phyloP scores from a whole-genome alignment of 2,329 filamentous ascomycete species.

The Nemania abortiva region DNA sequence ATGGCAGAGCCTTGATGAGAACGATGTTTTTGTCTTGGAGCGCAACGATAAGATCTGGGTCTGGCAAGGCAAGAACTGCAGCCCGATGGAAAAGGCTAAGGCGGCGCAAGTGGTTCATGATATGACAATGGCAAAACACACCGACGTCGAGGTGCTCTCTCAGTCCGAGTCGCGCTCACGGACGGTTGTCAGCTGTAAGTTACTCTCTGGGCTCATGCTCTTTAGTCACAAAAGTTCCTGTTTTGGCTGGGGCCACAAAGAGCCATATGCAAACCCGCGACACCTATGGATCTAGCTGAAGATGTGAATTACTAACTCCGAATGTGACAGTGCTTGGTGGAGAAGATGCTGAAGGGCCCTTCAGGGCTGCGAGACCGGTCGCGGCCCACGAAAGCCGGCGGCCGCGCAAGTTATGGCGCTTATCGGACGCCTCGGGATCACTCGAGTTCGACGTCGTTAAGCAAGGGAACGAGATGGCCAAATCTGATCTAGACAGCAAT shows the following conservation, averaged over 20 bases:
- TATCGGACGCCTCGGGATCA: constrained; percentile 71
- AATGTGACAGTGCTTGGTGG: constrained; percentile 61
- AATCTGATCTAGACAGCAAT: constrained; percentile 65
- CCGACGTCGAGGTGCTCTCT: constrained; percentile 74
- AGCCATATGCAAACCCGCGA: neutral
- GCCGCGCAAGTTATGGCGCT: constrained; percentile 66
- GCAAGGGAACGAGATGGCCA: constrained; percentile 61
- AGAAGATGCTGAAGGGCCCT: constrained; percentile 50
- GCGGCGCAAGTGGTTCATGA: constrained; percentile 75
- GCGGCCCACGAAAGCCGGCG: constrained; percentile 41
- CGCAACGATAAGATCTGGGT: constrained; percentile 74
- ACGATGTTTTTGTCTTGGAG: constrained; percentile 75
- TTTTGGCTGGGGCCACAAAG: neutral
- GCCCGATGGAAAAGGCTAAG: constrained; percentile 77
- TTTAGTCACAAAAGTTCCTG: neutral
- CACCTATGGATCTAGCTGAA: neutral
- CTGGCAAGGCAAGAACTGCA: constrained; percentile 75
- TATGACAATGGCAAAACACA: constrained; percentile 71
- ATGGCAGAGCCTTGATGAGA: constrained; percentile 72
- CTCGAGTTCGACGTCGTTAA: constrained; percentile 70
- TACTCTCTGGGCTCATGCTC: neutral
- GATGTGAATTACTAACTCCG: neutral
- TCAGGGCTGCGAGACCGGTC: constrained; percentile 41
- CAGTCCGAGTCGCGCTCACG: constrained; percentile 69
- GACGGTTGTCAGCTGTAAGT: constrained; percentile 61